Base-by-base conservation (phyloP, 352 stramenopile species). In the Phytophthora aleatoria region DNA sequence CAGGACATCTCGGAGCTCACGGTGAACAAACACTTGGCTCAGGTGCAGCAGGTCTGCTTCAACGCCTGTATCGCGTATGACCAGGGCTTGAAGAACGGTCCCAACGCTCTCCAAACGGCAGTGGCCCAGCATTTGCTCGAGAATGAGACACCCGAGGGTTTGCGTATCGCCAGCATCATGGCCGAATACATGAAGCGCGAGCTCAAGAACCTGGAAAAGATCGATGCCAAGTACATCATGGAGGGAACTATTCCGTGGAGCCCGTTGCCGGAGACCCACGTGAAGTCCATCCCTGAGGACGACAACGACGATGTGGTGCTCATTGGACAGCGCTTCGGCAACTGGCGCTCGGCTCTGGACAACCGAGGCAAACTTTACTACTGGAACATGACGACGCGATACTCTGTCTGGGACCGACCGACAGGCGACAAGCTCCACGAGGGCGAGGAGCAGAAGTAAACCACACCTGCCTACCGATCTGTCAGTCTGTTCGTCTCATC, bases 41-140 rank as follows among this genome's bases (percentile, higher is more conserved):
- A 98, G 69, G 95, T 98, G 45, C 97, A 99, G 71, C 95, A 99
- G 70, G 79, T 95, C 43, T 97, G 92, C 61, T 99, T 99, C 67
- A 90, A 38, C 42, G 90, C 96, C 30, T 97, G 91, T 50, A 93
- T 97, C 30, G 90, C 97, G 28, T 99, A 98, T 67, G 97, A 99
- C 79, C 86, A 96, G 52, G 84, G 76, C 3, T 74, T 94, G 45
- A 90, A 91, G 60, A 76, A 84, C 52, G 74, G 76, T 38, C 69
- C 76, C 15, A 78, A 75, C 39, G 63, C 67, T 24, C 62, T 92
- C 41, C 77, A 92, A 63, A 74, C 67, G 12, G 82, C 83, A 24
- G 64, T 95, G 50, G 86, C 87, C 1, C 83, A 89, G 56, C 80
- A 93, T 60, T 54, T 95, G 60, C 72, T 95, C 12, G 83, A 92